Evolutionary conservation across 306 rosid genomes (phyloP).

Genomic region (Argentina anserina): DNA sequence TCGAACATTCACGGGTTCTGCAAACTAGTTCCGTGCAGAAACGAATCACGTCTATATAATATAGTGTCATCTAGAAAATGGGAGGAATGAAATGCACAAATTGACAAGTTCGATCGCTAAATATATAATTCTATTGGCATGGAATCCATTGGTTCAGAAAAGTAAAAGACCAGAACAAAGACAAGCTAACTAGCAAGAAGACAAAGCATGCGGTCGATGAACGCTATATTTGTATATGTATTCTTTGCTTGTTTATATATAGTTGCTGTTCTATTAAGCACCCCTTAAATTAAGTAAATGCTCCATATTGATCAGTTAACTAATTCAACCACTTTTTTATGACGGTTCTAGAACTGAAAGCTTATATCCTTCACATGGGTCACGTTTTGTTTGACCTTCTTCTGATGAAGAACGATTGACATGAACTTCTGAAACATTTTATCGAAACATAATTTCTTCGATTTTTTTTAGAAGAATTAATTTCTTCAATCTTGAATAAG

Average conservation of each 20-base stretch:
- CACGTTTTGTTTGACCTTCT: not conserved
- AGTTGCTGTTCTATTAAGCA: not conserved
- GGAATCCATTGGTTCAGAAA: no score
- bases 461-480: no score
- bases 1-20: not conserved
- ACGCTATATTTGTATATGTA: no score
- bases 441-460: not conserved
- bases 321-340: not conserved
- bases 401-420: no score
- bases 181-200: not conserved
- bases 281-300: not conserved
- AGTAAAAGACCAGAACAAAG: not conserved
- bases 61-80: not conserved
- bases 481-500: not conserved
- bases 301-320: not conserved
- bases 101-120: not conserved
- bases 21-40: not conserved
- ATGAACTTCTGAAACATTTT: no score
- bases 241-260: not conserved
- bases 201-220: not conserved
- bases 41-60: not conserved
- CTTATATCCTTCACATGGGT: not conserved
- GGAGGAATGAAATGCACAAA: not conserved
- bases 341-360: not conserved
- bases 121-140: not conserved